These are phyloP conservation scores for Hygrophorus russula DNA, from an alignment of 768 basidiomycete species.

Conservation along the genomic window DNA sequence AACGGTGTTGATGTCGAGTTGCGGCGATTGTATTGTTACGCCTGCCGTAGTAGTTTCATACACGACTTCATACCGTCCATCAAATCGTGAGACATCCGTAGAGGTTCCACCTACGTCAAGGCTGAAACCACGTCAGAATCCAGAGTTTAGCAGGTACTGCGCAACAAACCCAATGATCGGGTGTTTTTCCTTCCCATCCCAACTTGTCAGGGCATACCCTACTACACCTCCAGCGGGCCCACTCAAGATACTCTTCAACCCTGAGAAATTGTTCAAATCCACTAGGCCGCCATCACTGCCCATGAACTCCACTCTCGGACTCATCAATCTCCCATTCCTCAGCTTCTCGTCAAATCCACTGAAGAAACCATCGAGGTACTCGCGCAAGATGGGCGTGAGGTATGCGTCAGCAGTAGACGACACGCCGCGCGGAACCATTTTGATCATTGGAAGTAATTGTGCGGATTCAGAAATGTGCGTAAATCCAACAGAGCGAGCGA, in stretches of 20 bases:
- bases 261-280: constrained; percentile 77
- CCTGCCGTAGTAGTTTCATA: constrained; percentile 96
- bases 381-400: constrained; percentile 76
- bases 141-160: background rate
- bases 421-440: constrained; percentile 86
- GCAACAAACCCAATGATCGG: constrained; percentile 74
- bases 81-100: constrained; percentile 90
- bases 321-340: constrained; percentile 42
- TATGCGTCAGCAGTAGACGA: constrained; percentile 94
- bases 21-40: constrained; percentile 84
- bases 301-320: constrained; percentile 89
- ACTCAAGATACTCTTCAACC: constrained; percentile 85
- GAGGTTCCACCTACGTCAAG: constrained; percentile 93
- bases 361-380: constrained; percentile 90
- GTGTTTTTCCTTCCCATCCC: constrained; percentile 58
- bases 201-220: constrained; percentile 87
- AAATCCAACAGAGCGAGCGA: constrained; percentile 81
- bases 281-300: constrained; percentile 83
- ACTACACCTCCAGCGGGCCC: constrained; percentile 96
- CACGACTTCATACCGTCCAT: constrained; percentile 83
- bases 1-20: constrained; percentile 92
- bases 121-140: constrained; percentile 23
- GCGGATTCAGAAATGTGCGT: constrained; percentile 82
- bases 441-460: constrained; percentile 87
- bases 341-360: constrained; percentile 73